Percentiles rank a stretch among this genome's conserved stretches.
Evolutionary conservation across 371 early-diverging fungal species (phyloP).

Genomic region (Rhizopus microsporus): DNA sequence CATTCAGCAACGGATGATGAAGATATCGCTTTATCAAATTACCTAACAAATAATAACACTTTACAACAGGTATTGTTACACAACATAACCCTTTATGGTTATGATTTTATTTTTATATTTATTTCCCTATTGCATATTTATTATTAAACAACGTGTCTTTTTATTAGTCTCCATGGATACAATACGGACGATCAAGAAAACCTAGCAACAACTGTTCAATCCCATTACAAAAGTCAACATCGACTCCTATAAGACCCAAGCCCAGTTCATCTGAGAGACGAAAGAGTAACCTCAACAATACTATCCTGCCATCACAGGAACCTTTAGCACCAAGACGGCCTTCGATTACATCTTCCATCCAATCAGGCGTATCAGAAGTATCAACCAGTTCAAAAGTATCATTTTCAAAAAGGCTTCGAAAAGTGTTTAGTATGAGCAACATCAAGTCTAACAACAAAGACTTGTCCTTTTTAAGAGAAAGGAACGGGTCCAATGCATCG

Average conservation of each 20-base stretch:
- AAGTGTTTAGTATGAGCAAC: constrained; percentile 54
- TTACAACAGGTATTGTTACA: constrained; percentile 16
- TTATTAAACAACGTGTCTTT: constrained; percentile 15
- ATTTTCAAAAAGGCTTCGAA: constrained; percentile 46
- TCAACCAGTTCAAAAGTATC: constrained; percentile 41
- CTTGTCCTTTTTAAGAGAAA: constrained; percentile 6
- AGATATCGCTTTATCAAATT: constrained; percentile 29
- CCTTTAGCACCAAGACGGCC: constrained; percentile 10
- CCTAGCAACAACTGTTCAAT: constrained; percentile 21
- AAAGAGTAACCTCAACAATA: constrained; percentile 11
- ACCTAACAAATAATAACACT: constrained; percentile 16
- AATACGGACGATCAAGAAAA: constrained; percentile 19
- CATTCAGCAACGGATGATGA: constrained; percentile 20
- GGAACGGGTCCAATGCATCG: constrained; percentile 17
- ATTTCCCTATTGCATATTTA: constrained; percentile 11
- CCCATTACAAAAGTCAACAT: constrained; percentile 34
- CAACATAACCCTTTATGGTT: constrained; percentile 23
- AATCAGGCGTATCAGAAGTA: constrained; percentile 38
- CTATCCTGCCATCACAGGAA: constrained; percentile 10
- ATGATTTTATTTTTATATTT: constrained; percentile 27
- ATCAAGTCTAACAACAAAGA: constrained; percentile 21
- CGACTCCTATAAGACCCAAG: constrained; percentile 20
- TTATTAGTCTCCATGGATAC: constrained; percentile 15
- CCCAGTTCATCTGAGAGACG: constrained; percentile 8
- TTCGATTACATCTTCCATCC: constrained; percentile 30